Evolutionary conservation across 2,329 filamentous ascomycete genomes (phyloP), one percentile per base, ranked within the genome.

Genomic region (Diaporthe capsici): DNA sequence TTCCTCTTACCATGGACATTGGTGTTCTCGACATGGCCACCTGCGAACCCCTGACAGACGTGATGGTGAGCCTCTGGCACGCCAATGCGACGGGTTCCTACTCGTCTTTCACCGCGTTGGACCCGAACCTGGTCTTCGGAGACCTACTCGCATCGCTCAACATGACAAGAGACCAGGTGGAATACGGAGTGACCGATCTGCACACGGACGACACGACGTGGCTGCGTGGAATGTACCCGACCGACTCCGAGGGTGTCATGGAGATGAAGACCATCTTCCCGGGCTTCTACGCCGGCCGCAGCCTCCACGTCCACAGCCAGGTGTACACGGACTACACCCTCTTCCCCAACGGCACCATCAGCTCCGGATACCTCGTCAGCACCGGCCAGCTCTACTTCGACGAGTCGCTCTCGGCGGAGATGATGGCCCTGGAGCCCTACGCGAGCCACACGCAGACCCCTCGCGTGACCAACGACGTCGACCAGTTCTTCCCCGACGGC

Each of bases 351-450:
- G 78, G 78, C 49, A 78, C 78, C n/a, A 74, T 79, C 20, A 55
- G 13, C 65, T 65, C 71, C 4, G 78, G 80, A 4, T 78, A 81
- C 49, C 80, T 79, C 1, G 80, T 82, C 34, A 81, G 79, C 55
- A 83, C 81, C 1, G 82, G 82, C 9, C 82, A 84, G 75, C 51
- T 84, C 10, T 84, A 80, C 76, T 80, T 84, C 13, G 79, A 80
- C 25, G 81, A 84, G 75, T 72, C 76, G 1, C 65, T 84, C 1
- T 78, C 78, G 13, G 53, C 80, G 67, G 77, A 82, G 73, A 80
- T 85, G 28, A 83, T 84, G 81, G 80, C 80, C 1, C 58, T 83
- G 4, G 79, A 83, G 75, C 83, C 83, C 2, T 85, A 85, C 61
- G 78, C 42, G 4, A 79, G 75, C 8, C 83, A 84, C 73, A 83